Evolutionary conservation across 306 rosid genomes (phyloP).

Genomic region (Cicer judaicum): DNA sequence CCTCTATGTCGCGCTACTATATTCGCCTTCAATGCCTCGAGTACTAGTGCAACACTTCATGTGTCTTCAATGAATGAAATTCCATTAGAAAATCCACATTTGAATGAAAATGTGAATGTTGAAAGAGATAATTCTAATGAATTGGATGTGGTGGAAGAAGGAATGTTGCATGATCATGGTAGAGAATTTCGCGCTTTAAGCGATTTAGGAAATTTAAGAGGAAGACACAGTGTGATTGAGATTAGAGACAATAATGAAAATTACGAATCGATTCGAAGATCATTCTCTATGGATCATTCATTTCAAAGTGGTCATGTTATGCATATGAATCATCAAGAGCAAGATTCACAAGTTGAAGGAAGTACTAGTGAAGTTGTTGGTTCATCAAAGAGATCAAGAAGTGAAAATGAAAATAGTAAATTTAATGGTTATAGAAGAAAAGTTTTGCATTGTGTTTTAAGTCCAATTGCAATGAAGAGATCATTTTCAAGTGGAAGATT

Average conservation of each 20-base stretch:
- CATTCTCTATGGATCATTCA: constrained; percentile 82
- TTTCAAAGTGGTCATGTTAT: constrained; percentile 48
- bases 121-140: constrained; percentile 36
- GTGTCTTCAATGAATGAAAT: constrained; percentile 44
- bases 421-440: constrained; percentile 50
- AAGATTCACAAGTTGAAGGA: constrained; percentile 50
- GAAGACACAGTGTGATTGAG: constrained; percentile 68
- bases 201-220: constrained; percentile 65
- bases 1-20: constrained; percentile 85
- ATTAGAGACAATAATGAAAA: constrained; percentile 55
- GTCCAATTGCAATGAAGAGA: constrained; percentile 87
- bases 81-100: constrained; percentile 46
- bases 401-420: constrained; percentile 64
- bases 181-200: constrained; percentile 56
- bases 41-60: constrained; percentile 40
- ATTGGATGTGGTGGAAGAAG: constrained; percentile 47
- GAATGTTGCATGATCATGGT: too few relatives aligned
- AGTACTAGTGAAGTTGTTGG: constrained; percentile 49
- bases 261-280: constrained; percentile 61
- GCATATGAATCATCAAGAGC: constrained; percentile 54
- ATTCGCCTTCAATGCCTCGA: constrained; percentile 48
- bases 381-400: constrained; percentile 61
- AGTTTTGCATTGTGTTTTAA: constrained; percentile 61
- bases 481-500: constrained; percentile 87
- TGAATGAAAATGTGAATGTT: constrained; percentile 28